Conservation (phyloP, 768 basidiomycete species). For the Leccinum rimulosum region DNA sequence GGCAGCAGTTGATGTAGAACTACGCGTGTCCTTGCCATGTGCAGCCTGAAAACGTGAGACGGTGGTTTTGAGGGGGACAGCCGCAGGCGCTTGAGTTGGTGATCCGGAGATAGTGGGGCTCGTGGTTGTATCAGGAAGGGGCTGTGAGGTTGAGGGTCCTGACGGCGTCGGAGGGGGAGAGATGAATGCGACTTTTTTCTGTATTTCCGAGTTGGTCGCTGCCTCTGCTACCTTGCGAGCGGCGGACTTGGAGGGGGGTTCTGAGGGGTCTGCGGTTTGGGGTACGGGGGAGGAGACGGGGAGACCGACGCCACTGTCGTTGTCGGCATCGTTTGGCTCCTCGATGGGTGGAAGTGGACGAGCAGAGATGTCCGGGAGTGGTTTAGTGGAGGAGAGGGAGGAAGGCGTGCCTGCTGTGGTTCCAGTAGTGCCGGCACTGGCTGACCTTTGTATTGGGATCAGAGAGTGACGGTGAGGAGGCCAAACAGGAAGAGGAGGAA, state of each 20-base stretch:
- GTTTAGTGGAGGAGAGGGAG: conserved; percentile 58
- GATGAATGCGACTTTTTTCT: conserved; percentile 87
- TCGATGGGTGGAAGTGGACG: conserved; percentile 50
- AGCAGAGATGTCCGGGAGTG: conserved; percentile 62
- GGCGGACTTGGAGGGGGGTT: conserved; percentile 25
- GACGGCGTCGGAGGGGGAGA: conserved; percentile 74
- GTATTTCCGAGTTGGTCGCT: conserved; percentile 43
- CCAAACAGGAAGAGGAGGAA: conserved; percentile 67
- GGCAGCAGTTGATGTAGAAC: conserved; percentile 61
- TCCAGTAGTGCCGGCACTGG: conserved; percentile 27
- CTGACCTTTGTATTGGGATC: conserved; percentile 30
- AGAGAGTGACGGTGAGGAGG: conserved; percentile 44
- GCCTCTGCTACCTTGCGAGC: conserved; percentile 41
- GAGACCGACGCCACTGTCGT: conserved; percentile 37
- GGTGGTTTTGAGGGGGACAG: conserved; percentile 54
- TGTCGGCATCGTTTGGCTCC: conserved; percentile 36
- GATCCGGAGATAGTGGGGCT: conserved; percentile 33
- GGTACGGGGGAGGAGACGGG: conserved; percentile 32
- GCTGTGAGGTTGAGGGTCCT: conserved; percentile 46
- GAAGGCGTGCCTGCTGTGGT: conserved; percentile 42
- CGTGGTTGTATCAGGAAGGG: conserved; percentile 47
- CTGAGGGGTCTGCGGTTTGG: conserved; percentile 17
- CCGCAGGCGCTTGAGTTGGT: conserved; percentile 25
- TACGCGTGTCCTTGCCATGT: conserved; percentile 66
- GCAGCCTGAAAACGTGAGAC: conserved; percentile 75